Evolutionary conservation across 2,329 filamentous ascomycete species (phyloP).

Genomic region (Arthrobotrys conoides): DNA sequence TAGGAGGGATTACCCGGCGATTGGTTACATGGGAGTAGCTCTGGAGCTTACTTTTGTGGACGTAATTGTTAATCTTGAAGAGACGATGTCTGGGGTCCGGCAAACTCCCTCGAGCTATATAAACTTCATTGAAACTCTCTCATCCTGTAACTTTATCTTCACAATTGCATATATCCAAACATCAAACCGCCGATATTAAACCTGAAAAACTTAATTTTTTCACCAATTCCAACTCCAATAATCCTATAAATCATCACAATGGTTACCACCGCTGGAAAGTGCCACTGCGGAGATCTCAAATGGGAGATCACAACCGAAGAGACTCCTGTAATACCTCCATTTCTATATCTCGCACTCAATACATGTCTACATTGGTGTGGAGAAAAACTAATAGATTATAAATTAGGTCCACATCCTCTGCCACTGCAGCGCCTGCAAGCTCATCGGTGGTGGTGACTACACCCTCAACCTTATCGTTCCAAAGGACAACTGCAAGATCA

Average conservation of each 20-base stretch:
- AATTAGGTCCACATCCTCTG: slow-evolving; percentile 55
- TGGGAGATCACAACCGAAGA: slow-evolving; percentile 42
- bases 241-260: slow-evolving; percentile 31
- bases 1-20: slow-evolving; percentile 9
- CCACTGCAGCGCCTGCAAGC: slow-evolving; percentile 59
- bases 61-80: neutral
- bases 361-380: no score
- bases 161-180: slow-evolving; percentile 21
- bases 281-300: slow-evolving; percentile 49
- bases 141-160: slow-evolving; percentile 25
- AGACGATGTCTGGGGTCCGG: neutral
- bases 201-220: neutral
- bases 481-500: slow-evolving; percentile 43
- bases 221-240: neutral
- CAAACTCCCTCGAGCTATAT: slow-evolving; percentile 34
- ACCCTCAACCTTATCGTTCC: slow-evolving; percentile 52
- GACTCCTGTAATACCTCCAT: slow-evolving; percentile 15
- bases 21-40: slow-evolving; percentile 16
- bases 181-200: neutral
- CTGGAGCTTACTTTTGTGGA: slow-evolving; percentile 26
- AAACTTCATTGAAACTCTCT: slow-evolving; percentile 22
- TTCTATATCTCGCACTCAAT: neutral
- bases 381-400: slow-evolving; percentile 9
- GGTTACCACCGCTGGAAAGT: slow-evolving; percentile 31
- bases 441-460: slow-evolving; percentile 41